A percentile compares a stretch with the other conserved stretches of the same genome.
phyloP scores from a whole-genome alignment of 805 yeast species.

The Saccharomycopsis synnaedendra region DNA sequence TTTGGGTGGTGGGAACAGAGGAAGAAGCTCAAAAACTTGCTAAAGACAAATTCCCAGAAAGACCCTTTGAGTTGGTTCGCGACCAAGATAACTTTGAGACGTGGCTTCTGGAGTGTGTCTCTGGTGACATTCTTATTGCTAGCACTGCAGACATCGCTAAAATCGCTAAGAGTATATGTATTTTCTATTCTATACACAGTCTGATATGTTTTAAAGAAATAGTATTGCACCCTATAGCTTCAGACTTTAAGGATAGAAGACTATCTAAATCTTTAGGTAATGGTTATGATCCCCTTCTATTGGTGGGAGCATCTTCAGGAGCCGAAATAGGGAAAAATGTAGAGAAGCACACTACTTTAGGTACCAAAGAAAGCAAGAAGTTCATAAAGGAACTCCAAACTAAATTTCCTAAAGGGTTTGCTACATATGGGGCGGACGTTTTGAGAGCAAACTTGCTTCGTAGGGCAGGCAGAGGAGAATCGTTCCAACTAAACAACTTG shows the following conservation, averaged over 20 bases:
- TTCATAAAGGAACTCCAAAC: constrained; percentile 78
- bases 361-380: constrained; percentile 73
- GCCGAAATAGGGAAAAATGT: constrained; percentile 71
- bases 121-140: constrained; percentile 70
- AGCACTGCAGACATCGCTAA: constrained; percentile 98
- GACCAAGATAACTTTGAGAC: constrained; percentile 97
- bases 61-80: constrained; percentile 62
- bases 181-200: constrained; percentile 83
- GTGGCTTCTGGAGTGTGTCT: constrained; percentile 91
- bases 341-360: constrained; percentile 61
- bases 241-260: constrained; percentile 98
- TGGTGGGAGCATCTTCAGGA: constrained; percentile 75
- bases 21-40: constrained; percentile 86
- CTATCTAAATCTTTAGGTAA: constrained; percentile 97
- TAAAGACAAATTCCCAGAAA: constrained; percentile 50
- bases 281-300: constrained; percentile 91
- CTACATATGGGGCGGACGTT: constrained; percentile 98
- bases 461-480: not conserved
- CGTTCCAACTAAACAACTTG: constrained; percentile 75
- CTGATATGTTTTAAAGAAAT: constrained; percentile 84
- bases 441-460: constrained; percentile 50
- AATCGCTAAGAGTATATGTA: constrained; percentile 87
- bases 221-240: constrained; percentile 95
- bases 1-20: constrained; percentile 85
- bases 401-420: constrained; percentile 92